These are phyloP conservation scores for Hypoxylon sp. DNA, from an alignment of 2,329 filamentous ascomycete genomes.

Conservation along the genomic window DNA sequence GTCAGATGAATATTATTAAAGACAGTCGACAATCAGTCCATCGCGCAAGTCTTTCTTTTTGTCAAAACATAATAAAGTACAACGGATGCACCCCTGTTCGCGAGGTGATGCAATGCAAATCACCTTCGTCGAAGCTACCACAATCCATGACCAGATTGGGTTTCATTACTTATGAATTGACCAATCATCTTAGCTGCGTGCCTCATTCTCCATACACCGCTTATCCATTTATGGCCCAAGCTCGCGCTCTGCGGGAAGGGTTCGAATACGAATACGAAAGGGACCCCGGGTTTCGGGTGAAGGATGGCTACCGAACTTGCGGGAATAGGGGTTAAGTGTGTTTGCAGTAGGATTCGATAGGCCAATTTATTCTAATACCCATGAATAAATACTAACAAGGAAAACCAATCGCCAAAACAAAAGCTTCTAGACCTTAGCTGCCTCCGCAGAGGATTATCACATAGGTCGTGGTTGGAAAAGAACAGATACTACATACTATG, in stretches of 20 bases:
- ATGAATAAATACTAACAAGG: no score
- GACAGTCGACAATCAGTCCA: constrained; percentile 13
- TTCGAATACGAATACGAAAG: constrained; percentile 38
- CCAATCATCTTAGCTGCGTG: constrained; percentile 28
- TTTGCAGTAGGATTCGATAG: constrained; percentile 14
- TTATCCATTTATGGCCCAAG: constrained; percentile 23
- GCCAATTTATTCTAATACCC: no score
- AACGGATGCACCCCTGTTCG: constrained; percentile 7
- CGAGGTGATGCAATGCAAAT: constrained; percentile 34
- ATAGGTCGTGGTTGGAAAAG: no score
- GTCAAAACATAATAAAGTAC: background rate
- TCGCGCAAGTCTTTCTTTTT: constrained; percentile 12
- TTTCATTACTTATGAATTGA: constrained; percentile 33
- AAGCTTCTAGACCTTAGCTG: no score
- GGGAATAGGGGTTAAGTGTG: constrained; percentile 14
- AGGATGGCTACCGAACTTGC: no score
- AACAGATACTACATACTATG: no score
- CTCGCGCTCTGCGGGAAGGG: constrained; percentile 10
- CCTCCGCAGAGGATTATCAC: no score
- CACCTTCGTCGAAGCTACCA: constrained; percentile 16
- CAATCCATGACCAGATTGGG: constrained; percentile 19
- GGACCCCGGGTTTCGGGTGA: constrained; percentile 21
- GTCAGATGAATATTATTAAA: no score
- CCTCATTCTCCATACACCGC: constrained; percentile 35
- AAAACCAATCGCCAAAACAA: no score